phyloP scores from a whole-genome alignment of 805 yeast genomes.

The Kazachstania kunashirensis region DNA sequence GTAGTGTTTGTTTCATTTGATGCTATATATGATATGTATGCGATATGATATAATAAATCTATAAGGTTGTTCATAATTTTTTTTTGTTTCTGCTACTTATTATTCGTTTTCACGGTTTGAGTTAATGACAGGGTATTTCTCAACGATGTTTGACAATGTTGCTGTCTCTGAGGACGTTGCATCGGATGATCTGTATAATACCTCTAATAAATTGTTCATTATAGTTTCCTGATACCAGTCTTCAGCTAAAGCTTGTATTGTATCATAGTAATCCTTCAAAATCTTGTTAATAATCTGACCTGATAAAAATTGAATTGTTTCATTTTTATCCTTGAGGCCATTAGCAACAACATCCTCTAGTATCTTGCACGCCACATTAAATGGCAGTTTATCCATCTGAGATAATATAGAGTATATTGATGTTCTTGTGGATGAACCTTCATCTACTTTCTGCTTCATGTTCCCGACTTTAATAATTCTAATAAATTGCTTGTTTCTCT shows the following conservation, averaged over 20 bases:
- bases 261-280: background rate
- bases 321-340: conserved; percentile 12
- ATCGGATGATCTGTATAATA: background rate
- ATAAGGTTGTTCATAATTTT: no score
- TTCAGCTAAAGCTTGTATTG: background rate
- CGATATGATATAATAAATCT: no score
- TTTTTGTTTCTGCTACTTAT: no score
- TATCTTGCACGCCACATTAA: conserved; percentile 5
- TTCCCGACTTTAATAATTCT: conserved; percentile 26
- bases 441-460: conserved; percentile 26
- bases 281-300: background rate
- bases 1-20: no score
- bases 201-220: conserved; percentile 1
- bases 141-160: background rate
- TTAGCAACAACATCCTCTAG: conserved; percentile 6
- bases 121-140: conserved; percentile 3
- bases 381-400: conserved; percentile 5
- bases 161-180: background rate
- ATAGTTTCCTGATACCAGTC: conserved; percentile 1
- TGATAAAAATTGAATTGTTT: conserved; percentile 4
- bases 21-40: no score
- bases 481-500: conserved; percentile 20
- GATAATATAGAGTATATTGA: conserved; percentile 11
- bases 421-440: conserved; percentile 14
- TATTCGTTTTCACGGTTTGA: no score